A percentile compares a stretch with the other conserved stretches of the same genome.
These are phyloP conservation scores for Aspergillus steynii DNA, from an alignment of 495 filamentous ascomycete species.

Conservation along the genomic window DNA sequence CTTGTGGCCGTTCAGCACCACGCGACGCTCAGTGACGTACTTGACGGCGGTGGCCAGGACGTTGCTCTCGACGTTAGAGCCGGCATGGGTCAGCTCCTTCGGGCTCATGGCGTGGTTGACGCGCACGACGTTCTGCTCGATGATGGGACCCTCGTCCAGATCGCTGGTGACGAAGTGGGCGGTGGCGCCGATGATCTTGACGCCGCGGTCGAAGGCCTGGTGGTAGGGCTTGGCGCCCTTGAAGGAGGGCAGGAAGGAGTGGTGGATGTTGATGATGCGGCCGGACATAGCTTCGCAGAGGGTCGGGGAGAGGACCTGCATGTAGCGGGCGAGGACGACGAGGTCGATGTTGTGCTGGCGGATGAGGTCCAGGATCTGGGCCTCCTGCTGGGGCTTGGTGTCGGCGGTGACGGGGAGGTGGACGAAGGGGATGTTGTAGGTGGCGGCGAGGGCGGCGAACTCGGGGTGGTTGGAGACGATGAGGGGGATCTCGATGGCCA, in stretches of 20 bases:
- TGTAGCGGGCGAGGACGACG: constrained; percentile 76
- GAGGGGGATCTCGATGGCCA: constrained; percentile 67
- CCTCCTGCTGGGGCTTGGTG: constrained; percentile 69
- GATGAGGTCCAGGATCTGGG: constrained; percentile 63
- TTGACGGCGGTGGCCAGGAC: constrained; percentile 71
- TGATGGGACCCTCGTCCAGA: constrained; percentile 76
- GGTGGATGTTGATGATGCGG: constrained; percentile 81
- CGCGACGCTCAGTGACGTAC: constrained; percentile 68
- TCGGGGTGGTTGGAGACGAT: constrained; percentile 74
- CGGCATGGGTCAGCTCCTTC: constrained; percentile 69
- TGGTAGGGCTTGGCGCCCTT: constrained; percentile 83
- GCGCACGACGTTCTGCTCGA: constrained; percentile 71
- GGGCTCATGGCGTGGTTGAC: constrained; percentile 70
- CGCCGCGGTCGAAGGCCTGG: constrained; percentile 73
- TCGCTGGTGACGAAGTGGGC: constrained; percentile 77
- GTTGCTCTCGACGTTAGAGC: constrained; percentile 74
- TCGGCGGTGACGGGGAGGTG: constrained; percentile 71
- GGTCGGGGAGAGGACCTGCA: constrained; percentile 75
- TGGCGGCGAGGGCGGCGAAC: constrained; percentile 63
- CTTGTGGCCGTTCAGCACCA: constrained; percentile 71
- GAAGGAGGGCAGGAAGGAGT: constrained; percentile 75
- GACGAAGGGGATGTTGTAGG: constrained; percentile 70
- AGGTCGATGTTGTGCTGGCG: constrained; percentile 64
- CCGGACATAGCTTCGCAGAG: constrained; percentile 71
- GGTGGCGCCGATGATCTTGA: constrained; percentile 78